Base-by-base conservation (phyloP, 176 grass and related monocot species). In the Juncus inflexus region DNA sequence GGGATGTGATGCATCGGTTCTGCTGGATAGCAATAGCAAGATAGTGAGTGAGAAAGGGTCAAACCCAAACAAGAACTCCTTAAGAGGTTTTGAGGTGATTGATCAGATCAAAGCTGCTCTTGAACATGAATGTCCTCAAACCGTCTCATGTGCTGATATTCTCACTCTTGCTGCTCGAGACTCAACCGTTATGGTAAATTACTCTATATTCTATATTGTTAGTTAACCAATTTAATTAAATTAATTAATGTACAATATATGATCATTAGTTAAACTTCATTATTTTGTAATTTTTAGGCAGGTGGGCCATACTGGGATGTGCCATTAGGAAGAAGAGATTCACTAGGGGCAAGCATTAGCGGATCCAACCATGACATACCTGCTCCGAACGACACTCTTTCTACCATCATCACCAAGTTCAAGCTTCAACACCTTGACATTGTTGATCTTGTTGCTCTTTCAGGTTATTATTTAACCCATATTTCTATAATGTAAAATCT, bases 11-110 rank as follows among this genome's bases (percentile, higher is more conserved):
- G 89, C 84, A n/a, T 92, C 89, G 0, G 70, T 92, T 60, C 73
- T 92, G 67, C 72, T 92, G 71, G 89, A 92, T 74, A 92, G 80
- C 58, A 87, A 70, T 43, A 72, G 62, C 37, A 85, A 78, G 58
- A 84, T 92, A 62, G 58, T 92, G 36, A 92, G 89, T 8, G 89
- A 92, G 78, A 92, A 92, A 69, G 83, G 84, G 72, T 92, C 89
- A 3, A 76, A 74, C 62, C 81, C 89, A 9, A 92, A 92, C 68
- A 43, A 7, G 36, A 84, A 92, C 75, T 92, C 89, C 2, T 66
- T 84, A 53, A 76, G 84, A 37, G 84, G 89, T 9, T 92, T 87
- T 1, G 89, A 92, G 59, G 89, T 92, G 1, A 62, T 92, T 45
- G 89, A 92, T 68, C 62, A 92, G 78, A 87, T 92, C 59, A 92